These are phyloP conservation scores for Diaporthe sp. DNA, from an alignment of 2,329 filamentous ascomycete species.

Conservation along the genomic window DNA sequence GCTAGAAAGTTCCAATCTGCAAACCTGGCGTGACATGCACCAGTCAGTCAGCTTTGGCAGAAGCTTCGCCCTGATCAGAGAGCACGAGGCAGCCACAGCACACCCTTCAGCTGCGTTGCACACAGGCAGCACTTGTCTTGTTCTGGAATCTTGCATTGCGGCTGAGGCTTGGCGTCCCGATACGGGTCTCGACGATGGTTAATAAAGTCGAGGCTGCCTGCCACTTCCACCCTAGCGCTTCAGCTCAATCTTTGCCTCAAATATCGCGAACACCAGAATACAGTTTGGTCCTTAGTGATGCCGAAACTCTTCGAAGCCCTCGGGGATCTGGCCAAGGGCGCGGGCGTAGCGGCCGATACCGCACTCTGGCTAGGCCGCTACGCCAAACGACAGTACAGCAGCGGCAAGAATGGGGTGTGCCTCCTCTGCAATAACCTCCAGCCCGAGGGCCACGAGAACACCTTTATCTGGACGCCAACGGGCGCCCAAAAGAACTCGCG, in stretches of 20 bases:
- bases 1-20: not conserved
- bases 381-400: constrained; percentile 18
- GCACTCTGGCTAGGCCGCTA: constrained; percentile 14
- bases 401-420: constrained; percentile 8
- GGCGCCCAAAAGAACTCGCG: not conserved
- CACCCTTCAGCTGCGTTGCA: not conserved
- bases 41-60: not conserved
- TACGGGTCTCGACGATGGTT: not conserved
- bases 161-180: constrained; percentile 10
- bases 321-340: constrained; percentile 15
- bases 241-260: too few species aligned
- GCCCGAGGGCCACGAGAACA: constrained; percentile 4
- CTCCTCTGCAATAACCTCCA: constrained; percentile 24
- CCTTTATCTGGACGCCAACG: not conserved
- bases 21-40: not conserved
- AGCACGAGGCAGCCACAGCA: not conserved
- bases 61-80: not conserved
- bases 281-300: not conserved
- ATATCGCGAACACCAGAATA: not conserved
- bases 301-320: not conserved
- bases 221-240: too few species aligned
- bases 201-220: not conserved
- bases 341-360: not conserved
- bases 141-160: constrained; percentile 16
- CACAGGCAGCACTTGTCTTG: not conserved